A percentile compares a stretch with the other conserved stretches of the same genome.
Conservation (phyloP, 805 yeast genomes). For the Sugiyamaella qingdaonensis region DNA sequence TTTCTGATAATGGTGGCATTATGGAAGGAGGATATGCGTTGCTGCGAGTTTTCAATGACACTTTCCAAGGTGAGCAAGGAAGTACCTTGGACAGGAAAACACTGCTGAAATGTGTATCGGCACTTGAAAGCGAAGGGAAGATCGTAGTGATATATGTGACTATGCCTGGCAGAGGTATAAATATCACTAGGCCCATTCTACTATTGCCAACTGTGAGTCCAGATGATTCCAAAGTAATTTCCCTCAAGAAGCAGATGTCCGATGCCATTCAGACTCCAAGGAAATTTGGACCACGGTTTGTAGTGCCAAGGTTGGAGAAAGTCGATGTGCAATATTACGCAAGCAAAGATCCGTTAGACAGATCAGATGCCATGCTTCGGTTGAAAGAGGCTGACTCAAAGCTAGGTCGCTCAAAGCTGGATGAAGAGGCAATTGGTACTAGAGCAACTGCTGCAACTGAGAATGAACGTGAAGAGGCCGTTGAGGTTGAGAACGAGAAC, state of each 20-base stretch:
- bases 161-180: conserved; percentile 22
- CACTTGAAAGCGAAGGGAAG: conserved; percentile 34
- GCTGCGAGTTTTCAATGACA: conserved; percentile 39
- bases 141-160: conserved; percentile 28
- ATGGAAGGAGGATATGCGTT: conserved; percentile 41
- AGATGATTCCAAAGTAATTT: conserved; percentile 21
- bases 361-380: background rate
- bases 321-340: background rate
- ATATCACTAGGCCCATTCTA: conserved; percentile 26
- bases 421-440: background rate
- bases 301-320: conserved; percentile 1
- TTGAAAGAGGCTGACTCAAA: background rate
- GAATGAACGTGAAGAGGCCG: background rate
- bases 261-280: conserved; percentile 9
- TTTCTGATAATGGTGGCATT: conserved; percentile 45
- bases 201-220: conserved; percentile 26
- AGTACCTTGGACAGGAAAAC: conserved; percentile 55
- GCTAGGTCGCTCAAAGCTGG: conserved; percentile 3
- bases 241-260: conserved; percentile 15
- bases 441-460: background rate
- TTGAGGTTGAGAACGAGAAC: background rate
- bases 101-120: conserved; percentile 40
- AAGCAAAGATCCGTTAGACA: background rate
- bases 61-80: conserved; percentile 29
- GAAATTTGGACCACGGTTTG: background rate